phyloP scores from a whole-genome alignment of 495 filamentous ascomycete species.

The Haplographium delicatum region DNA sequence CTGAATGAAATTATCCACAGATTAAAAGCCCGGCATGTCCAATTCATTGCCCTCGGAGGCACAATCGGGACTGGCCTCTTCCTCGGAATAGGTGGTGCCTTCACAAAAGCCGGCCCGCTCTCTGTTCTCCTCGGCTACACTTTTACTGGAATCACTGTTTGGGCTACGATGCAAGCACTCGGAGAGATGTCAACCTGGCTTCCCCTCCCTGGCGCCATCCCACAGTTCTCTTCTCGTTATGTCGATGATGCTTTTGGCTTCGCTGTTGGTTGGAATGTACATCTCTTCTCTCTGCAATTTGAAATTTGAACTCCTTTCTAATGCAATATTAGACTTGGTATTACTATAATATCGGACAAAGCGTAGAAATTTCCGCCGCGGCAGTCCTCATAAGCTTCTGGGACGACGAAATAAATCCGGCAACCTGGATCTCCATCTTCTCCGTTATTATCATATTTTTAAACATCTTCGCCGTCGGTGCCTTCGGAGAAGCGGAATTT shows the following conservation, averaged over 20 bases:
- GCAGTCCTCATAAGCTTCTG: too few relatives aligned
- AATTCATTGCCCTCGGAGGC: slow-evolving; percentile 59
- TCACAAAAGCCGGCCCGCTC: slow-evolving; percentile 58
- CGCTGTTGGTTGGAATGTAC: slow-evolving; percentile 54
- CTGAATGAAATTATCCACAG: too few relatives aligned
- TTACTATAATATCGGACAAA: too few relatives aligned
- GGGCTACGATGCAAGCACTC: slow-evolving; percentile 44
- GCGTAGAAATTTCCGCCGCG: too few relatives aligned
- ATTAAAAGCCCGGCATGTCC: slow-evolving; percentile 50
- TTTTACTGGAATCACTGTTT: slow-evolving; percentile 42
- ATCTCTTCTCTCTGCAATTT: slow-evolving; percentile 50
- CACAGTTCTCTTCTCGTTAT: slow-evolving; percentile 66
- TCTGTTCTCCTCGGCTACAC: slow-evolving; percentile 58
- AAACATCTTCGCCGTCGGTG: slow-evolving; percentile 50
- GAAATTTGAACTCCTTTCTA: too few relatives aligned
- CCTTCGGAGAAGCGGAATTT: slow-evolving; percentile 72
- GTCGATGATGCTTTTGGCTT: slow-evolving; percentile 71
- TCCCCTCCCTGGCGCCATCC: slow-evolving; percentile 69
- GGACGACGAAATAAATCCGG: slow-evolving; percentile 53
- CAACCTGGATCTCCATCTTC: slow-evolving; percentile 51
- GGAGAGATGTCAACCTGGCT: slow-evolving; percentile 73
- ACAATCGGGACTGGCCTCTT: slow-evolving; percentile 67
- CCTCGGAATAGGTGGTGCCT: slow-evolving; percentile 56
- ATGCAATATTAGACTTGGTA: too few relatives aligned
- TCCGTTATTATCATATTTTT: slow-evolving; percentile 41